A percentile compares a stretch with the other conserved stretches of the same genome.
phyloP scores from a whole-genome alignment of 2,329 filamentous ascomycete species.

The Sarocladium oryzae region DNA sequence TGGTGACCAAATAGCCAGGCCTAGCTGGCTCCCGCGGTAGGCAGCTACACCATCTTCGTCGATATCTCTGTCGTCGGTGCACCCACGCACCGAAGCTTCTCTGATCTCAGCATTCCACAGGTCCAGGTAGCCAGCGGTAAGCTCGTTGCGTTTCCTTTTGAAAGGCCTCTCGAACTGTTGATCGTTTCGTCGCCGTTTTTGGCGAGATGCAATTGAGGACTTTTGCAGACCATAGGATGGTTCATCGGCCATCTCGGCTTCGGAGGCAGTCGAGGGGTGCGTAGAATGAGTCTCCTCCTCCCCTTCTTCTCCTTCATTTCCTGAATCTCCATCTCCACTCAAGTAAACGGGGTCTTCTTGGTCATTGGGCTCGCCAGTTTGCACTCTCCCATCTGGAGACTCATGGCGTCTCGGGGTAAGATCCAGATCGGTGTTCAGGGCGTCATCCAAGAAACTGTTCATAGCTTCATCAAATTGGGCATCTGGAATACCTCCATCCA shows the following conservation, averaged over 20 bases:
- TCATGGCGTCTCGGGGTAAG: background rate
- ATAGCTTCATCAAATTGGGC: slow-evolving; percentile 8
- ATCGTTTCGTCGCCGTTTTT: background rate
- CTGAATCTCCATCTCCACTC: slow-evolving; percentile 8
- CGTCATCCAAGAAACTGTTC: background rate
- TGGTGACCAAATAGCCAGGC: slow-evolving; percentile 62
- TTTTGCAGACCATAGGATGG: background rate
- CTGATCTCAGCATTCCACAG: slow-evolving; percentile 52
- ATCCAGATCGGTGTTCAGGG: background rate
- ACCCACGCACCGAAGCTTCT: slow-evolving; percentile 38
- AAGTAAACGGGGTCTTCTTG: slow-evolving; percentile 7
- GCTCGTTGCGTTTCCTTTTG: slow-evolving; percentile 37
- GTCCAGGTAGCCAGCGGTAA: slow-evolving; percentile 42
- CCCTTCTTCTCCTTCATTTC: slow-evolving; percentile 4
- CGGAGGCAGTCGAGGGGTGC: background rate
- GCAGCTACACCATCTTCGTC: background rate
- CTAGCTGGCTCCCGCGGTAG: slow-evolving; percentile 51
- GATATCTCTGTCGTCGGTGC: slow-evolving; percentile 22
- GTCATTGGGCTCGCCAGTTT: slow-evolving; percentile 2
- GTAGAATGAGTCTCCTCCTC: slow-evolving; percentile 7
- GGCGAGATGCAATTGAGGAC: background rate
- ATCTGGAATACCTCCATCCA: slow-evolving; percentile 6
- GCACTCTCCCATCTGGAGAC: background rate
- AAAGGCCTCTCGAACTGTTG: slow-evolving; percentile 23
- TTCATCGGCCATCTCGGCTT: background rate